These are phyloP conservation scores for Aspergillus steynii DNA, from an alignment of 495 filamentous ascomycete genomes.

Conservation along the genomic window DNA sequence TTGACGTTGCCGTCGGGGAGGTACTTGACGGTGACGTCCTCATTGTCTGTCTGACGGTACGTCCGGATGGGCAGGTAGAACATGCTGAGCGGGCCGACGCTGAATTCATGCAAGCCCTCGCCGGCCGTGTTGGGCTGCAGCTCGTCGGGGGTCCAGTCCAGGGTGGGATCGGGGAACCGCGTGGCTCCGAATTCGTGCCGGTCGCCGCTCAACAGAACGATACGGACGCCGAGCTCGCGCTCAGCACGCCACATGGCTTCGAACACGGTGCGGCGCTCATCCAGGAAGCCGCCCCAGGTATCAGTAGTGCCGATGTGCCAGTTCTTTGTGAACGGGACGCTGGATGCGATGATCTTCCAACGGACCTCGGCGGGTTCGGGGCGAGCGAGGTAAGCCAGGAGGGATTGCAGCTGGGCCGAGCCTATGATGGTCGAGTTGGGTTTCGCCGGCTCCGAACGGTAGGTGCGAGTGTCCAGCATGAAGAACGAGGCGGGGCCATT, in stretches of 20 bases:
- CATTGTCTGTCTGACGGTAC: conserved; percentile 72
- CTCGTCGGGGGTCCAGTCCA: conserved; percentile 20
- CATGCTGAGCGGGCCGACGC: conserved; percentile 83
- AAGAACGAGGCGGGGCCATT: conserved; percentile 93
- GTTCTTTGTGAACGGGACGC: conserved; percentile 94
- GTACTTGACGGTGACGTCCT: conserved; percentile 83
- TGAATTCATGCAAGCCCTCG: conserved; percentile 79
- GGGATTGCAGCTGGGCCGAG: conserved; percentile 69
- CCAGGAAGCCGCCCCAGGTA: conserved; percentile 89
- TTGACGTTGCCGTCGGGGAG: conserved; percentile 86
- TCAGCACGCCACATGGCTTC: conserved; percentile 88
- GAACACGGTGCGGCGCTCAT: conserved; percentile 75
- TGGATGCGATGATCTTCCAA: conserved; percentile 90
- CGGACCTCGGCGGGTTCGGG: conserved; percentile 72
- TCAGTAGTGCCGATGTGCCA: conserved; percentile 82
- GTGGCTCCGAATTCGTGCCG: conserved; percentile 95
- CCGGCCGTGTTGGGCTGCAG: conserved; percentile 33
- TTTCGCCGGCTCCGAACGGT: conserved; percentile 66
- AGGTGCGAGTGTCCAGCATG: conserved; percentile 87
- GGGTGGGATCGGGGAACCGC: conserved; percentile 71
- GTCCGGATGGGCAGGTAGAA: conserved; percentile 88
- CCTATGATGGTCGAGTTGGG: conserved; percentile 85
- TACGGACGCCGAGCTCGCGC: conserved; percentile 64
- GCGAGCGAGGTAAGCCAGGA: conserved; percentile 71
- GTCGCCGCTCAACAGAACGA: conserved; percentile 86